These are phyloP conservation scores for Quercus ilex DNA, from an alignment of 306 rosid genomes.

Conservation along the genomic window DNA sequence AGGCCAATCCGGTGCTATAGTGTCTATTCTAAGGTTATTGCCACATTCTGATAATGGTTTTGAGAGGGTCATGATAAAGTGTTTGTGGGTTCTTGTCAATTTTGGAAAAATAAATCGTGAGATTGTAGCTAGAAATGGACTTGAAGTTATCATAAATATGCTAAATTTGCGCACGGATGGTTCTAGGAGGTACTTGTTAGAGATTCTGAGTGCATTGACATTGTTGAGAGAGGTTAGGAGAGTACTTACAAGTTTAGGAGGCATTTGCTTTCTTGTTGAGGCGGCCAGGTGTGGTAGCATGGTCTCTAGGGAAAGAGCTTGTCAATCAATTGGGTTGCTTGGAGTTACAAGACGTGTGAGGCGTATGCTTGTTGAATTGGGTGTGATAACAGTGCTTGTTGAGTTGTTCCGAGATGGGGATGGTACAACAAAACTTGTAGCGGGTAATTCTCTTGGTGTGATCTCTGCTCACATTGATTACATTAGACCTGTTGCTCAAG, in stretches of 20 bases:
- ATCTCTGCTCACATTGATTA: conserved; percentile 37
- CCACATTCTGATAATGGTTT: conserved; percentile 30
- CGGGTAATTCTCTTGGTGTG: conserved; percentile 41
- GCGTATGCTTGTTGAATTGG: conserved; percentile 34
- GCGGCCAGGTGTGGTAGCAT: conserved; percentile 44
- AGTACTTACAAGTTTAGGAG: conserved; percentile 22
- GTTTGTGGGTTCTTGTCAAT: conserved; percentile 34
- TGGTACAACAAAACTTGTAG: conserved; percentile 24
- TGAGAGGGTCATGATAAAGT: conserved; percentile 25
- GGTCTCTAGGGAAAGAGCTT: conserved; percentile 53
- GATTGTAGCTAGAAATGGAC: conserved; percentile 26
- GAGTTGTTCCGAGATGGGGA: conserved; percentile 40
- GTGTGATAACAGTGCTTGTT: conserved; percentile 36
- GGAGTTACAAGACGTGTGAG: conserved; percentile 27
- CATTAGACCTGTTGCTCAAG: conserved; percentile 37
- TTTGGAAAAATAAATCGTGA: conserved; percentile 31
- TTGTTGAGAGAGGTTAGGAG: conserved; percentile 41
- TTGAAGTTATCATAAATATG: conserved; percentile 25
- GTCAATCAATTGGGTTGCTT: conserved; percentile 41
- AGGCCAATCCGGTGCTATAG: conserved; percentile 21
- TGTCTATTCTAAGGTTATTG: conserved; percentile 30
- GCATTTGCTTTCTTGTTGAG: conserved; percentile 40
- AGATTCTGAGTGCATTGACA: conserved; percentile 43
- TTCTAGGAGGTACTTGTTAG: conserved; percentile 31
- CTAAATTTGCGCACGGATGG: conserved; percentile 16